A percentile compares a stretch with the other conserved stretches of the same genome.
These are phyloP conservation scores for Diaporthe vexans DNA, from an alignment of 2,329 filamentous ascomycete species.

Conservation along the genomic window DNA sequence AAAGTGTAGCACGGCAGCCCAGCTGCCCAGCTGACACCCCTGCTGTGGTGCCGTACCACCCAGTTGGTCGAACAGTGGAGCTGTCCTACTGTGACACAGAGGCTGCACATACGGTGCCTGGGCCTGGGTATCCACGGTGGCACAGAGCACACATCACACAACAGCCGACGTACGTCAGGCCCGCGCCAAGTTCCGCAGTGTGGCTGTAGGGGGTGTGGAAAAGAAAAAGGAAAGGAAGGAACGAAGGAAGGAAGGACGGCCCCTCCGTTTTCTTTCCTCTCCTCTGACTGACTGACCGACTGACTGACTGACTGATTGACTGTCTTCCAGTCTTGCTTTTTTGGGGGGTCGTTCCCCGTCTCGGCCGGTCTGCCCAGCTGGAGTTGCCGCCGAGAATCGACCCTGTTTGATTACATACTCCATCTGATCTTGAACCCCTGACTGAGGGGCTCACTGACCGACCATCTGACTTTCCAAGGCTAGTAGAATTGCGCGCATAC, in stretches of 20 bases:
- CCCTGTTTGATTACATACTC: conserved; percentile 17
- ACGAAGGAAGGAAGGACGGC: too few species aligned
- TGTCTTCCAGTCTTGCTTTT: neutral
- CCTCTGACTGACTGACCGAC: neutral
- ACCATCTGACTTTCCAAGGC: neutral
- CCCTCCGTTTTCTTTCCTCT: neutral
- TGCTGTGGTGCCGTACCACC: neutral
- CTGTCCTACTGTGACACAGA: conserved; percentile 17
- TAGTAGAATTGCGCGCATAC: neutral
- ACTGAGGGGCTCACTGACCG: neutral
- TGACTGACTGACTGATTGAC: neutral
- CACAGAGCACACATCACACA: conserved; percentile 15
- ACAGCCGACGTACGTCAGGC: conserved; percentile 30
- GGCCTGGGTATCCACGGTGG: neutral
- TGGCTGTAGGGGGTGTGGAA: conserved; percentile 23
- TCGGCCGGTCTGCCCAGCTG: conserved; percentile 6
- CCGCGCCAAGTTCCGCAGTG: conserved; percentile 6
- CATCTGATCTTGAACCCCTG: conserved; percentile 23
- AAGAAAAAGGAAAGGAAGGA: neutral
- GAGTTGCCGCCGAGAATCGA: neutral
- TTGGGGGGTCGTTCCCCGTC: neutral
- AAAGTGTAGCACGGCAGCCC: too few species aligned
- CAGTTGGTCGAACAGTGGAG: conserved; percentile 15
- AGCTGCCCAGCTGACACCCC: neutral
- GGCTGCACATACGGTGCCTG: conserved; percentile 16